Conservation (phyloP, 441 rosid species). For the Bruguiera hainesii region DNA sequence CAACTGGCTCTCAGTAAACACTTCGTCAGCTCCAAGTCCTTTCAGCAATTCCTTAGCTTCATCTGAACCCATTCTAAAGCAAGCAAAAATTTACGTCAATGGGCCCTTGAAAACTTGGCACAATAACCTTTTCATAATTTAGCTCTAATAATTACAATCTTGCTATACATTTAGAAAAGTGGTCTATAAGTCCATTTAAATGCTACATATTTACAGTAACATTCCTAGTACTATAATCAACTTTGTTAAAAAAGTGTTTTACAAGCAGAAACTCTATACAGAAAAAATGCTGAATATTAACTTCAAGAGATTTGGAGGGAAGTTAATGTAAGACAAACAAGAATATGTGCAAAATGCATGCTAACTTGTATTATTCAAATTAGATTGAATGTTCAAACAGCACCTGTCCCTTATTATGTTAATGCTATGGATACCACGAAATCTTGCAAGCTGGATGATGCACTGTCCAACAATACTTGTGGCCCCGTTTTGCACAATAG, state of each 20-base stretch:
- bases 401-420: conserved; percentile 87
- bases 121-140: no score
- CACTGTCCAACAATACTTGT: conserved; percentile 94
- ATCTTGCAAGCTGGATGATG: conserved; percentile 73
- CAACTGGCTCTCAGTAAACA: conserved; percentile 70
- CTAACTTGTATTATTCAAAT: conserved; percentile 7
- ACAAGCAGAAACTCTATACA: no score
- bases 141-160: no score
- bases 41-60: conserved; percentile 63
- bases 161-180: no score
- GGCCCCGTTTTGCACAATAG: conserved; percentile 90
- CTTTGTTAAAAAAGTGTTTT: no score
- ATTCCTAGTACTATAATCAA: no score
- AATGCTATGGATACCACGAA: conserved; percentile 63
- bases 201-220: no score
- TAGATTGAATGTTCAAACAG: conserved; percentile 3
- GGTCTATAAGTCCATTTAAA: no score
- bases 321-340: not conserved
- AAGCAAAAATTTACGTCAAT: conserved; percentile 6
- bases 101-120: no score
- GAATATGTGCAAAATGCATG: not conserved
- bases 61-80: conserved; percentile 65
- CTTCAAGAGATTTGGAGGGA: not conserved
- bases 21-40: conserved; percentile 84
- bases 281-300: not conserved